These are phyloP conservation scores for Pseudocercospora fijiensis DNA, from an alignment of 2,329 filamentous ascomycete genomes.

Conservation along the genomic window DNA sequence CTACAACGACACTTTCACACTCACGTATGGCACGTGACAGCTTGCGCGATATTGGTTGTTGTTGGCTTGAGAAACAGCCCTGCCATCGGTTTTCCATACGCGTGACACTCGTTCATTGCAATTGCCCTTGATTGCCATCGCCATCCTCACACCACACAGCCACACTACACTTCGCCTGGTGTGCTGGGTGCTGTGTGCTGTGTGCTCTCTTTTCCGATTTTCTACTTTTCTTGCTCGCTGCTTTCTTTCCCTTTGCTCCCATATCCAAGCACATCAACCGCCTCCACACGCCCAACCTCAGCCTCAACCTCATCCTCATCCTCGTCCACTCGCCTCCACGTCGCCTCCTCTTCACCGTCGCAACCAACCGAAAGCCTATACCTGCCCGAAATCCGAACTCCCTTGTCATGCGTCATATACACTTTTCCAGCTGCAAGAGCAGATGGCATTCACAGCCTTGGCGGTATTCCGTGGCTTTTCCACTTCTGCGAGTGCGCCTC, in stretches of 20 bases:
- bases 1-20: background rate
- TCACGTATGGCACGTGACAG: background rate
- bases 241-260: background rate
- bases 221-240: background rate
- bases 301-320: background rate
- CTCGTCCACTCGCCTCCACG: background rate
- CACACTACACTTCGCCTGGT: background rate
- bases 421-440: slow-evolving; percentile 4
- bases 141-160: background rate
- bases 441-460: background rate
- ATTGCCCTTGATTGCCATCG: background rate
- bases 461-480: background rate
- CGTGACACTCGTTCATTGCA: background rate
- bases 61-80: slow-evolving; percentile 6
- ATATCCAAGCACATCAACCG: background rate
- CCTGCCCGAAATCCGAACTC: background rate
- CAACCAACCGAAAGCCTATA: background rate
- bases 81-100: background rate
- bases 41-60: background rate
- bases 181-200: background rate
- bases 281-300: background rate
- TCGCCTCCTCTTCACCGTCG: background rate
- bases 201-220: background rate
- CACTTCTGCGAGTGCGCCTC: background rate
- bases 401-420: slow-evolving; percentile 3